Evolutionary conservation across 805 yeast genomes (phyloP), one percentile per base, ranked within the genome.

Genomic region (Yarrowia phangngaensis): DNA sequence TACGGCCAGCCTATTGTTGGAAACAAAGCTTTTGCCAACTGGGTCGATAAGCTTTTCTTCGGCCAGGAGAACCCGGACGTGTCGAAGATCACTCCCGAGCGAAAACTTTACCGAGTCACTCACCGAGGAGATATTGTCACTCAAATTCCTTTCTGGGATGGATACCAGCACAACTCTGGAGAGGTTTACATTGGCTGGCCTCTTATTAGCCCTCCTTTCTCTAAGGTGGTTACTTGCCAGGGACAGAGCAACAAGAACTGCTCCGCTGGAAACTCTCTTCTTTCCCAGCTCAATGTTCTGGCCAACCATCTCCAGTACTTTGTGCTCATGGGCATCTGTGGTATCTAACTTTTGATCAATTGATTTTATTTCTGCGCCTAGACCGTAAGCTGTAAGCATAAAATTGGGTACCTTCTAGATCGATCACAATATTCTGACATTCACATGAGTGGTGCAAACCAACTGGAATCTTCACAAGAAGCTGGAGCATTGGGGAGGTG

Each of bases 61-160:
- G 29, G 29, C 5, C 16, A 24, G 2, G 12, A 4, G 9, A 15
- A 19, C 1, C 33, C 33, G 8, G 32, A 31, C 13, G 22, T 17
- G 20, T 32, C 32, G 20, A 15, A 26, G 7, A 8, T 27, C 7
- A 26, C 45, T n/a, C 34, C 48, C 3, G 4, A 29, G 11, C 13
- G 48, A 29, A 20, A 30, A 4, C 20, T 41, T 27, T 41, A 22
- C 35, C 48, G 48, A 23, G 34, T 41, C 34, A 41, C 48, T 41
- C 48, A 29, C 20, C 30, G 30, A 28, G 35, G 23, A 13, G 48
- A 41, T 20, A 34, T 35, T 29, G 48, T 41, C 6, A 29, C 48
- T 22, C 48, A 30, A 28, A 35, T 41, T 13, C 48, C 48, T 16
- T 29, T 30, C 35, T 41, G 48, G 48, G 48, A n/a, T n/a, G 48